Evolutionary conservation across 176 grass and related monocot genomes (phyloP).

Genomic region (Rhynchospora tenuis): DNA sequence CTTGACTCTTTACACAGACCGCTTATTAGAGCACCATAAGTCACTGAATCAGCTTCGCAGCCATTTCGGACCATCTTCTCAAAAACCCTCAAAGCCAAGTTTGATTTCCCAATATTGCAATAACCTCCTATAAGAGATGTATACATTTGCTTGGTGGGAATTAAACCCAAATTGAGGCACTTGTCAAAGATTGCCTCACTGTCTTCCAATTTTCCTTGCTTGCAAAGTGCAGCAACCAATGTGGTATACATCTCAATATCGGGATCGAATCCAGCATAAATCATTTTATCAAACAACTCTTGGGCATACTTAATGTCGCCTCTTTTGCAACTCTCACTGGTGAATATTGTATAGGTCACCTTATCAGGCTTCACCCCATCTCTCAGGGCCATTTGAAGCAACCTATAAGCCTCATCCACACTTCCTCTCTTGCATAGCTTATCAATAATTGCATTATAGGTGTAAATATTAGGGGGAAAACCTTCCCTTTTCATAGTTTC

Average conservation of each 20-base stretch:
- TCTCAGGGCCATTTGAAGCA: slow-evolving; percentile 43
- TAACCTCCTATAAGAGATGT: slow-evolving; percentile 92
- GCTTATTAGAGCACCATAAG: slow-evolving; percentile 81
- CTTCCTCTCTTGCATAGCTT: slow-evolving; percentile 67
- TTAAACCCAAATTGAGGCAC: slow-evolving; percentile 44
- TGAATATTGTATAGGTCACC: slow-evolving; percentile 74
- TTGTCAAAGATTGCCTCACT: slow-evolving; percentile 69
- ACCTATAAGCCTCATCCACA: slow-evolving; percentile 69
- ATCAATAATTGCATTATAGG: slow-evolving; percentile 71
- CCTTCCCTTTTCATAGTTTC: slow-evolving; percentile 59
- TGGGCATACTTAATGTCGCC: slow-evolving; percentile 50
- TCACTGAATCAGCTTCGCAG: slow-evolving; percentile 61
- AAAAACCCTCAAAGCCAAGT: slow-evolving; percentile 59
- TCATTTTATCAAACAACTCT: slow-evolving; percentile 69
- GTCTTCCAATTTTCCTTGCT: slow-evolving; percentile 61
- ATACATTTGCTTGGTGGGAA: slow-evolving; percentile 77
- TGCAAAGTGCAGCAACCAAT: slow-evolving; percentile 68
- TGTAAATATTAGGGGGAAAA: slow-evolving; percentile 65
- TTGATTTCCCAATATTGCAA: slow-evolving; percentile 63
- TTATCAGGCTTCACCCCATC: slow-evolving; percentile 67
- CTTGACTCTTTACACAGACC: slow-evolving; percentile 83
- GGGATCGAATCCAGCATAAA: slow-evolving; percentile 48
- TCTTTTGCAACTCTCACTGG: slow-evolving; percentile 69
- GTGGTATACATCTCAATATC: slow-evolving; percentile 82
- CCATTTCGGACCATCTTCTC: slow-evolving; percentile 70